A percentile compares a stretch with the other conserved stretches of the same genome.
Evolutionary conservation across 176 grass and related monocot genomes (phyloP).

Genomic region (Canna indica): DNA sequence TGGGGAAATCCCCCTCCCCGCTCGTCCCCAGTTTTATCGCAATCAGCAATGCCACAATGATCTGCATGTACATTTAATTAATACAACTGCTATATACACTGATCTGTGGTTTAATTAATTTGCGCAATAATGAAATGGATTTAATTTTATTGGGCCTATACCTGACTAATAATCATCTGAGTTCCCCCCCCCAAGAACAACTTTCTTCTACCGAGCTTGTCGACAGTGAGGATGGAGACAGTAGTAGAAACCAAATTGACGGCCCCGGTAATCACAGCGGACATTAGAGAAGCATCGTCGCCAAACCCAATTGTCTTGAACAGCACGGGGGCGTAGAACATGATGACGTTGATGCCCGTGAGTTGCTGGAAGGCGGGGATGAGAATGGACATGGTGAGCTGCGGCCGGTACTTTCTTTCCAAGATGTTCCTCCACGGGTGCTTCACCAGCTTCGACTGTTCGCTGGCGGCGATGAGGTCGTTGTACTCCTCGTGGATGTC

Average conservation of each 20-base stretch:
- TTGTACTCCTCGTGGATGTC: slow-evolving; percentile 32
- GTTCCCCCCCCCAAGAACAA: background rate
- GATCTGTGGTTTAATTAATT: too few species aligned
- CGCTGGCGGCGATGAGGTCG: slow-evolving; percentile 30
- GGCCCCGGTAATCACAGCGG: slow-evolving; percentile 1
- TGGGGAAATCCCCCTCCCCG: background rate
- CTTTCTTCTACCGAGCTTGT: slow-evolving; percentile 6
- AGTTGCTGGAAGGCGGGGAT: slow-evolving; percentile 14
- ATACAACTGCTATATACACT: too few species aligned
- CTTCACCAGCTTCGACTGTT: slow-evolving; percentile 25
- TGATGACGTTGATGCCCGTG: slow-evolving; percentile 14
- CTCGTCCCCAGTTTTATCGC: background rate
- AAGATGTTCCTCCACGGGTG: slow-evolving; percentile 14
- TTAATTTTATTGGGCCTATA: too few species aligned
- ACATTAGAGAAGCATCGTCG: slow-evolving; percentile 2
- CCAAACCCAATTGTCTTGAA: background rate
- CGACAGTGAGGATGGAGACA: background rate
- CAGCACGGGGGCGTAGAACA: slow-evolving; percentile 10
- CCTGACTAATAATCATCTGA: slow-evolving; percentile 2
- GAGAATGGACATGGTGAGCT: slow-evolving; percentile 9
- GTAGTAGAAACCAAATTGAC: background rate
- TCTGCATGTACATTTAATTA: too few species aligned
- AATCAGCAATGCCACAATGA: too few species aligned
- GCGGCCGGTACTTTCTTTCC: slow-evolving; percentile 3
- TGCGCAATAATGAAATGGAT: too few species aligned